phyloP scores from a whole-genome alignment of 139 green algal genomes.

The Nannochloris sp. region DNA sequence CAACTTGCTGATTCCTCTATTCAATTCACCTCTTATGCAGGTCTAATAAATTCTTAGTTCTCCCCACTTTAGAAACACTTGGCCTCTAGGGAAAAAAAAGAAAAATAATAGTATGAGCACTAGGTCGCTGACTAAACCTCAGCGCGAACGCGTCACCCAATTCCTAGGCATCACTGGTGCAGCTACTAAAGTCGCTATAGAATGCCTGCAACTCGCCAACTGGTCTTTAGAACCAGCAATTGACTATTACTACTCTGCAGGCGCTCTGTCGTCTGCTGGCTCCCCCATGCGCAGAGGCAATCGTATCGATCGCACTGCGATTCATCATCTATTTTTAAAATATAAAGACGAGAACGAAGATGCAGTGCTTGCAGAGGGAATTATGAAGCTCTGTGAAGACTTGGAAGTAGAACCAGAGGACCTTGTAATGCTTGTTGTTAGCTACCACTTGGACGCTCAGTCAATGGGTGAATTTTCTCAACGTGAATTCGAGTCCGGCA shows the following conservation, averaged over 20 bases:
- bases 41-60: not conserved
- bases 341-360: not conserved
- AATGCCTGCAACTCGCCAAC: constrained; percentile 13
- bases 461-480: constrained; percentile 82
- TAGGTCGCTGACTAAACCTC: constrained; percentile 14
- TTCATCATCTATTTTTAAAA: not conserved
- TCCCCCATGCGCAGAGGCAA: not conserved
- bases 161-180: constrained; percentile 43
- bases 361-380: constrained; percentile 60
- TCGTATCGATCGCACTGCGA: not conserved
- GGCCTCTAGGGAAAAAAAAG: too few relatives aligned
- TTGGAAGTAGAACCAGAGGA: constrained; percentile 73
- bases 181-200: not conserved
- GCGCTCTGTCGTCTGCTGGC: not conserved
- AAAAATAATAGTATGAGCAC: not conserved
- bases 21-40: not conserved
- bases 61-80: too few relatives aligned
- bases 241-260: constrained; percentile 37
- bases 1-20: too few relatives aligned
- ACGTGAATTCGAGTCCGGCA: constrained; percentile 64
- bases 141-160: constrained; percentile 37
- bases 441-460: constrained; percentile 30
- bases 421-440: constrained; percentile 82
- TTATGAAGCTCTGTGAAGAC: constrained; percentile 68
- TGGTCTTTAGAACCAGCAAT: constrained; percentile 51